phyloP scores from a whole-genome alignment of 768 basidiomycete genomes.

The Crucibulum laeve region DNA sequence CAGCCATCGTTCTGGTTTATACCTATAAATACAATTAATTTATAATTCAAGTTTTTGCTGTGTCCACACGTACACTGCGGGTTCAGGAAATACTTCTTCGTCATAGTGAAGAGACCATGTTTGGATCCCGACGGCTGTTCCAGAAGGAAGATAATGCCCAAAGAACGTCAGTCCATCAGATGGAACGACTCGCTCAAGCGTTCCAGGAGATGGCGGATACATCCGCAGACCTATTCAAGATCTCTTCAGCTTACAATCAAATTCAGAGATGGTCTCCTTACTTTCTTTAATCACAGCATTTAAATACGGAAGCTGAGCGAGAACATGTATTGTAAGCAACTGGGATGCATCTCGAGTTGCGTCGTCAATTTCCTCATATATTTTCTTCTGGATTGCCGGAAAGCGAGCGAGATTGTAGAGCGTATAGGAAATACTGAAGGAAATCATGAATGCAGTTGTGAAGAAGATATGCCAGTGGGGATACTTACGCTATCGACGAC shows the following conservation, averaged over 20 bases:
- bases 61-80: not conserved
- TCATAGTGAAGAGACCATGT: not conserved
- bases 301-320: not conserved
- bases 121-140: not conserved
- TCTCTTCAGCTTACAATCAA: too few species aligned
- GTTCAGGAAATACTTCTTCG: not conserved
- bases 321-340: not conserved
- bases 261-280: too few species aligned
- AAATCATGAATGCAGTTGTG: not conserved
- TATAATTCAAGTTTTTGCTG: not conserved
- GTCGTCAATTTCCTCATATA: not conserved
- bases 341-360: not conserved
- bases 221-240: not conserved
- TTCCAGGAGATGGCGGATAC: not conserved
- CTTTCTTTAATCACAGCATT: not conserved
- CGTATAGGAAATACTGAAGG: not conserved
- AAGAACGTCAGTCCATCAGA: not conserved
- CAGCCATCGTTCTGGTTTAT: not conserved
- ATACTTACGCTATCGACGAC: not conserved
- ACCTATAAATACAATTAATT: not conserved
- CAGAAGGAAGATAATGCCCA: not conserved
- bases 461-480: not conserved
- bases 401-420: not conserved
- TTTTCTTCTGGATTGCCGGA: not conserved
- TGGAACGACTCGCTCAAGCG: not conserved